Conservation (phyloP, 805 yeast genomes). For the Saccharomycopsis babjevae region DNA sequence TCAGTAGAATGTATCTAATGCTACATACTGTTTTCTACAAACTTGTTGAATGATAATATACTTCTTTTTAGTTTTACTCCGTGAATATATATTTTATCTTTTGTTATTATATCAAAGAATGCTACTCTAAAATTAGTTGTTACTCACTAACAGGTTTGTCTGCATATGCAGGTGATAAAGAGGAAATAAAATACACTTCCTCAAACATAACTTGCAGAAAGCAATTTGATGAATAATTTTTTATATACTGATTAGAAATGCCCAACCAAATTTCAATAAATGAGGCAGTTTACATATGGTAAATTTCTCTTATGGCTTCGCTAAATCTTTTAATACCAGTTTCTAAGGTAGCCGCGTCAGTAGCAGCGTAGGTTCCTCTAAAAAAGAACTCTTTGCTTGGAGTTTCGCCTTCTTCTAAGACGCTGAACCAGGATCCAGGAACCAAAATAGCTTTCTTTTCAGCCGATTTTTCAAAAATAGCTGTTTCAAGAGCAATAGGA, state of each 20-base stretch:
- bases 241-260: not conserved
- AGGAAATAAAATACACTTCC: too few relatives aligned
- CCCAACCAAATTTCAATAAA: not conserved
- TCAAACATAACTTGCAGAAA: too few relatives aligned
- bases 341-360: slow-evolving; percentile 33
- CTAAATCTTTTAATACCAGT: slow-evolving; percentile 34
- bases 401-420: slow-evolving; percentile 12
- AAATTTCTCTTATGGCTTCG: slow-evolving; percentile 24
- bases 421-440: slow-evolving; percentile 29
- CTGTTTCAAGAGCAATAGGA: slow-evolving; percentile 21
- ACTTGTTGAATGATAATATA: not conserved
- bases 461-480: slow-evolving; percentile 21
- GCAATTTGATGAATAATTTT: too few relatives aligned
- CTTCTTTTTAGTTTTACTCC: not conserved
- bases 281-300: not conserved
- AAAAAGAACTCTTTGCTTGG: slow-evolving; percentile 30
- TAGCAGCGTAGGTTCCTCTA: slow-evolving; percentile 42
- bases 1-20: not conserved
- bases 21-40: not conserved
- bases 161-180: too few relatives aligned
- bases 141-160: too few relatives aligned
- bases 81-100: too few relatives aligned
- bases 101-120: too few relatives aligned
- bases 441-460: slow-evolving; percentile 24
- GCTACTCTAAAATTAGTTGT: too few relatives aligned